Conservation (phyloP, 164 flowering plant genomes). For the Kalanchoe fedtschenkoi region DNA sequence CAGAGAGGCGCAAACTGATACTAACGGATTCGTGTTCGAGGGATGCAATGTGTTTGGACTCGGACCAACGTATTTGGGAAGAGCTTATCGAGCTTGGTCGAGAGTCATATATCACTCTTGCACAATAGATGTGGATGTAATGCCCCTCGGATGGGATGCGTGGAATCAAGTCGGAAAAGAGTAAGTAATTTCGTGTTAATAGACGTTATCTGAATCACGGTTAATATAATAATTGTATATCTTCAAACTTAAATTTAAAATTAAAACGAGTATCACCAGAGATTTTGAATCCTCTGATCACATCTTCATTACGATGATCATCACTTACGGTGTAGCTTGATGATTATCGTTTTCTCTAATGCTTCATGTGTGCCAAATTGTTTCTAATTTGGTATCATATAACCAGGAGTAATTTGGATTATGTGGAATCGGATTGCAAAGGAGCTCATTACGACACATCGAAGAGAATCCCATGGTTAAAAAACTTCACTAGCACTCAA, state of each 20-base stretch:
- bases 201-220: too few species aligned
- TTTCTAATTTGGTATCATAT: too few species aligned
- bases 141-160: slow-evolving; percentile 28
- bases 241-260: too few species aligned
- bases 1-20: slow-evolving; percentile 4
- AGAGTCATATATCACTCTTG: slow-evolving; percentile 22
- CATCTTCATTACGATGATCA: too few species aligned
- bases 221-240: too few species aligned
- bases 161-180: slow-evolving; percentile 13
- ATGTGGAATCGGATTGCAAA: slow-evolving; percentile 12
- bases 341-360: too few species aligned
- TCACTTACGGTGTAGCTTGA: too few species aligned
- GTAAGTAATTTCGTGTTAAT: too few species aligned
- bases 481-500: neutral
- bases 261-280: too few species aligned
- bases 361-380: too few species aligned
- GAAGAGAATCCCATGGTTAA: slow-evolving; percentile 19
- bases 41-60: slow-evolving; percentile 11
- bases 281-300: too few species aligned
- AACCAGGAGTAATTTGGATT: too few species aligned
- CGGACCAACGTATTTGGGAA: slow-evolving; percentile 20
- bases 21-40: slow-evolving; percentile 27
- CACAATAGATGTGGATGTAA: slow-evolving; percentile 7
- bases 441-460: slow-evolving; percentile 17
- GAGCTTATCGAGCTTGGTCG: slow-evolving; percentile 28